Evolutionary conservation across 2,329 filamentous ascomycete genomes (phyloP).

Genomic region (Reticulascus tulasneorum): DNA sequence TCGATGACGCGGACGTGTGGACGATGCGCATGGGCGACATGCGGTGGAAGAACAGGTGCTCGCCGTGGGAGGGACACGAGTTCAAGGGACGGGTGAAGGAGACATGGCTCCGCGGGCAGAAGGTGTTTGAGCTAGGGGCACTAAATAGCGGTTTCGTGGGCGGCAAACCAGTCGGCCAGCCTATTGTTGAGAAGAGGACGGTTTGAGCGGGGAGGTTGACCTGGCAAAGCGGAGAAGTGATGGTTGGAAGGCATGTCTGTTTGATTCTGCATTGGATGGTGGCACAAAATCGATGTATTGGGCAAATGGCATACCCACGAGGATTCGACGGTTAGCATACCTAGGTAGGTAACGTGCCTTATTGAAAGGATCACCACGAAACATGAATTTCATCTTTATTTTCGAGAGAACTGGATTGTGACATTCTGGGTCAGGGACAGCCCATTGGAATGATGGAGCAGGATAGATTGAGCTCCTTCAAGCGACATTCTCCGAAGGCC

Average conservation of each 20-base stretch:
- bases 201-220: constrained; percentile 23
- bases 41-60: constrained; percentile 92
- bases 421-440: too few relatives aligned
- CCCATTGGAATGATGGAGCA: too few relatives aligned
- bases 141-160: constrained; percentile 46
- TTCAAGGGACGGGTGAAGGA: constrained; percentile 76
- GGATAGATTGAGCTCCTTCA: too few relatives aligned
- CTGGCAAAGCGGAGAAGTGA: too few relatives aligned
- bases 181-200: constrained; percentile 58
- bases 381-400: too few relatives aligned
- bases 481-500: too few relatives aligned
- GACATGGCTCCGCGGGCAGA: constrained; percentile 77
- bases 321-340: too few relatives aligned
- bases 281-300: not conserved
- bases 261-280: not conserved
- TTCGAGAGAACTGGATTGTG: too few relatives aligned
- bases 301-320: too few relatives aligned
- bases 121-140: constrained; percentile 67
- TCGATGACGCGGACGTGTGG: constrained; percentile 81
- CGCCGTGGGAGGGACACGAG: constrained; percentile 78
- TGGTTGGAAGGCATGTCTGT: not conserved
- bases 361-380: too few relatives aligned
- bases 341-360: too few relatives aligned
- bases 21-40: constrained; percentile 71
- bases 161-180: constrained; percentile 43